A percentile compares a stretch with the other conserved stretches of the same genome.
Evolutionary conservation across 2,329 filamentous ascomycete genomes (phyloP).

Genomic region (Alternaria rosae): DNA sequence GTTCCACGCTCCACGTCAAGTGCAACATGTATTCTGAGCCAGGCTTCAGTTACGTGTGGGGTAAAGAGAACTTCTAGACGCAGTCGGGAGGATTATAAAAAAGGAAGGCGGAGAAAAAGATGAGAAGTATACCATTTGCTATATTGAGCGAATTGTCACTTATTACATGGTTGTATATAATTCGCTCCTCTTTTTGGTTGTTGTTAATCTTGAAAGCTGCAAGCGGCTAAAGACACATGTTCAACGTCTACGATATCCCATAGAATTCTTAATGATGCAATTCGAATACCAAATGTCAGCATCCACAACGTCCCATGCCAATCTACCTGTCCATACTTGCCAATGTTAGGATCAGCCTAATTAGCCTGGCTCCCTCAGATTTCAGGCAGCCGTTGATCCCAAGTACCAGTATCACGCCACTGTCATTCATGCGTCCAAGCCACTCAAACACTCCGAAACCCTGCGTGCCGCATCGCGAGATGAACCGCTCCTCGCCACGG

Average conservation of each 20-base stretch:
- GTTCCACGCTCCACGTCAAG: slow-evolving; percentile 78
- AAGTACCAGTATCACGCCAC: slow-evolving; percentile 6
- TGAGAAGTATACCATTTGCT: slow-evolving; percentile 17
- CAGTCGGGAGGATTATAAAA: neutral
- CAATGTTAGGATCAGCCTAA: neutral
- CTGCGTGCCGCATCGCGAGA: slow-evolving; percentile 6
- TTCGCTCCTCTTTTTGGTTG: slow-evolving; percentile 11
- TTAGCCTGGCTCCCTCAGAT: neutral
- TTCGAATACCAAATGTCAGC: neutral
- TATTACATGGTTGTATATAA: slow-evolving; percentile 26
- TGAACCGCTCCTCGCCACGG: neutral
- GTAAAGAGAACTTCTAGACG: slow-evolving; percentile 71
- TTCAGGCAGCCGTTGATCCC: neutral
- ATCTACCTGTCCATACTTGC: neutral
- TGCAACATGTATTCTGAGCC: slow-evolving; percentile 90
- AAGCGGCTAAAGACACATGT: slow-evolving; percentile 7
- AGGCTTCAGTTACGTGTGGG: slow-evolving; percentile 73
- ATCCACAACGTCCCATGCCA: neutral
- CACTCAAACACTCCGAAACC: slow-evolving; percentile 17
- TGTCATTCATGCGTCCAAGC: slow-evolving; percentile 14
- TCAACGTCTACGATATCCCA: slow-evolving; percentile 10
- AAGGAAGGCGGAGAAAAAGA: neutral
- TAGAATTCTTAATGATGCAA: slow-evolving; percentile 4
- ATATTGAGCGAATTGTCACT: slow-evolving; percentile 19
- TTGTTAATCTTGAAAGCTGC: slow-evolving; percentile 9